Evolutionary conservation across 208 protist species (phyloP).

Genomic region (Acanthamoeba triangularis): DNA sequence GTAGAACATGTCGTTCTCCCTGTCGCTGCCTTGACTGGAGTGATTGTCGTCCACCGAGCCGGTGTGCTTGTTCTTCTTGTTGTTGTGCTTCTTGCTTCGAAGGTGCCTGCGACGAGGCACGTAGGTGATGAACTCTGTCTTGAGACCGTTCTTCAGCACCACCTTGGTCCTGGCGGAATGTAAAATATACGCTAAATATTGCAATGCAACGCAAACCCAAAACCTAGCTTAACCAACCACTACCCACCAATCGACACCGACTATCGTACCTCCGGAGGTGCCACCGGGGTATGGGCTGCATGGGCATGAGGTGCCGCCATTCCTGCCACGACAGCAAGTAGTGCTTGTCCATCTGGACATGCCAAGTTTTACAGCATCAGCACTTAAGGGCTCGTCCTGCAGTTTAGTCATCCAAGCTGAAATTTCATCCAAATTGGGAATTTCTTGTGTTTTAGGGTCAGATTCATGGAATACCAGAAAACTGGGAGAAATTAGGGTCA

Average conservation of each 20-base stretch:
- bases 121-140: slow-evolving; percentile 43
- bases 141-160: slow-evolving; percentile 22
- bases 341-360: slow-evolving; percentile 40
- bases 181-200: background rate
- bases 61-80: background rate
- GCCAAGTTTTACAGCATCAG: background rate
- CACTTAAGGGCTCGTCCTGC: background rate
- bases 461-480: too few relatives aligned
- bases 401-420: too few relatives aligned
- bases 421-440: too few relatives aligned
- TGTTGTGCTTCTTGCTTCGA: background rate
- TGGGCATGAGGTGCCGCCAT: slow-evolving; percentile 38
- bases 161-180: background rate
- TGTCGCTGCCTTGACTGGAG: background rate
- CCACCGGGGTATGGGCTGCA: slow-evolving; percentile 7
- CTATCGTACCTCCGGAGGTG: background rate
- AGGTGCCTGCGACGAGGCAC: background rate
- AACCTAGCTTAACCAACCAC: background rate
- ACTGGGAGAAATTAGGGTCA: background rate
- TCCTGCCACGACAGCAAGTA: slow-evolving; percentile 60
- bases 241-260: background rate
- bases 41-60: background rate
- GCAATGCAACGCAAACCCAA: background rate
- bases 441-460: too few relatives aligned
- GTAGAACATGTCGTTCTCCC: background rate